Evolutionary conservation across 2,329 filamentous ascomycete genomes (phyloP).

Genomic region (Nothophoma quercina): DNA sequence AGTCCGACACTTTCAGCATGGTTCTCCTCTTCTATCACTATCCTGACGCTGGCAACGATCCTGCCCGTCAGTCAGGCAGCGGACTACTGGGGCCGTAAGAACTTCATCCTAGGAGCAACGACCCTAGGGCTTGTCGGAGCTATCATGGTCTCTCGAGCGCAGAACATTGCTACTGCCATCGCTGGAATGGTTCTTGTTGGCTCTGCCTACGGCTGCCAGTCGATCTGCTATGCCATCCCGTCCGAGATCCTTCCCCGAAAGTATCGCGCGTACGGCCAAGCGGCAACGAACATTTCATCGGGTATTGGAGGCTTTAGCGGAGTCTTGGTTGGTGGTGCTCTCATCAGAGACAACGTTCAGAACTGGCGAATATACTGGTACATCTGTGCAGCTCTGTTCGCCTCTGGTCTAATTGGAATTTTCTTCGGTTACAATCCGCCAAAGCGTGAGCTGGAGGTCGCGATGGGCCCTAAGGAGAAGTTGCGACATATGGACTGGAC

Average conservation of each 20-base stretch:
- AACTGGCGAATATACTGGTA: neutral
- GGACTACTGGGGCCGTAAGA: slow-evolving; percentile 2
- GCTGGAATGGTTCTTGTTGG: neutral
- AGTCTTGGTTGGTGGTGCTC: neutral
- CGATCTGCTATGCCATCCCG: neutral
- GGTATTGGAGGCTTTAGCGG: neutral
- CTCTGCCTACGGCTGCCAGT: neutral
- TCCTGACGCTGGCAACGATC: neutral
- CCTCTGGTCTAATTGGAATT: neutral
- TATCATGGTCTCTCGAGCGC: neutral
- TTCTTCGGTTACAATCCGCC: slow-evolving; percentile 3
- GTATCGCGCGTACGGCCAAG: slow-evolving; percentile 1
- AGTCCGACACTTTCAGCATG: neutral
- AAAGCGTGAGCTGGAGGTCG: neutral
- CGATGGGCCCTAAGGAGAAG: neutral
- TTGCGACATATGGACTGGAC: neutral
- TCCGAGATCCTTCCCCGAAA: neutral
- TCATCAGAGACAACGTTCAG: neutral
- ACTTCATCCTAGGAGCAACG: neutral
- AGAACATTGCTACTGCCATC: neutral
- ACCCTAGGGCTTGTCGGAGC: neutral
- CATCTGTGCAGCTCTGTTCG: neutral
- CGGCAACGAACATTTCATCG: neutral
- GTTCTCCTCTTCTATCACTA: neutral
- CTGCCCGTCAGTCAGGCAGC: neutral